These are phyloP conservation scores for Ascochyta lentis DNA, from an alignment of 2,329 filamentous ascomycete species.

Conservation along the genomic window DNA sequence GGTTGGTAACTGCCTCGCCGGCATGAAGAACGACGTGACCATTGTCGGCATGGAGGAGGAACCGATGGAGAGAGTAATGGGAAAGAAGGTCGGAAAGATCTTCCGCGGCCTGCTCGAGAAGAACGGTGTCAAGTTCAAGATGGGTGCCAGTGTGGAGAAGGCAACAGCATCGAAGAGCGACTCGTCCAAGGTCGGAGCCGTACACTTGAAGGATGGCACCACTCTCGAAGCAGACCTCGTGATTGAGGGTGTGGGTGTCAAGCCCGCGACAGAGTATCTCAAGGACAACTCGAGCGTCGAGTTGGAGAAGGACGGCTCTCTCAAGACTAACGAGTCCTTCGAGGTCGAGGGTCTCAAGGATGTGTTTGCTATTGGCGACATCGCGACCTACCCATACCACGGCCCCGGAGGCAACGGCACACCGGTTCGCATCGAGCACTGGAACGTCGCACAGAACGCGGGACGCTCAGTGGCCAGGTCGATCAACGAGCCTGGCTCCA, in stretches of 20 bases:
- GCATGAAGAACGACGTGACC: slow-evolving; percentile 81
- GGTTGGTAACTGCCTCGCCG: slow-evolving; percentile 78
- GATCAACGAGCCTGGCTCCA: slow-evolving; percentile 70
- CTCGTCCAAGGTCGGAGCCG: slow-evolving; percentile 75
- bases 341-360: slow-evolving; percentile 76
- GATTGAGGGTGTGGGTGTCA: slow-evolving; percentile 87
- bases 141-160: slow-evolving; percentile 81
- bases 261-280: slow-evolving; percentile 83
- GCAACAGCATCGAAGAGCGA: slow-evolving; percentile 74
- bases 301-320: slow-evolving; percentile 83
- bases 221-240: slow-evolving; percentile 86
- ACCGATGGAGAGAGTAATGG: slow-evolving; percentile 86
- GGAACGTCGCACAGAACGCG: slow-evolving; percentile 96
- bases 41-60: slow-evolving; percentile 86
- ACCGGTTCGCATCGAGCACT: slow-evolving; percentile 89
- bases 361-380: slow-evolving; percentile 93
- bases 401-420: slow-evolving; percentile 82
- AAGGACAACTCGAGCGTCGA: slow-evolving; percentile 71
- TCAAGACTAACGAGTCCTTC: slow-evolving; percentile 82
- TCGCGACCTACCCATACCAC: slow-evolving; percentile 92
- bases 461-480: slow-evolving; percentile 80
- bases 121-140: slow-evolving; percentile 86
- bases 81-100: slow-evolving; percentile 78
- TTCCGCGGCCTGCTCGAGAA: slow-evolving; percentile 82
- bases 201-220: slow-evolving; percentile 86